Base-by-base conservation (phyloP, 2,329 filamentous ascomycete species). In the Dactylellina leptospora region DNA sequence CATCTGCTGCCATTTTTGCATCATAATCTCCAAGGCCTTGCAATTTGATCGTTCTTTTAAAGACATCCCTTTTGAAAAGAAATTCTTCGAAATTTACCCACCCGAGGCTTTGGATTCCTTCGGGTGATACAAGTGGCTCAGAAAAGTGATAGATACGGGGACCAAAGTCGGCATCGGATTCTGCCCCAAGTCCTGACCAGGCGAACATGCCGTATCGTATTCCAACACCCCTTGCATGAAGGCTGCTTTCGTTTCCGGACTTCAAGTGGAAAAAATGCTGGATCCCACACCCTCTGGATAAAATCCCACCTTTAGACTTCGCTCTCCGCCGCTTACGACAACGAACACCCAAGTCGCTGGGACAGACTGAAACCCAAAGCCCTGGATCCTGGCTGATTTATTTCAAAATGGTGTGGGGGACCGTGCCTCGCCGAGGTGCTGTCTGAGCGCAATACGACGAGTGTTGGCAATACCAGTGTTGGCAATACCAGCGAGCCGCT, bases 291-390 rank as follows among this genome's bases (percentile, higher is more conserved):
- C 59, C 59, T 62, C 47, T 28, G 42, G 42, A 5, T 45, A 45
- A 22, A 45, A n/a, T 25, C 47, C 18, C 2, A 18, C 9, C n/a
- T 25, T 10, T 47, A n/a, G 9, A 22, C n/a, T 36, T 38, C 47
- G 27, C 22, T 50, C 22, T 20, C 47, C 47, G 16, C 47, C 30
- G 33, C 30, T 40, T 51, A 45, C 55, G 42, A 38, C 30, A 42
- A 13, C 36, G 45, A 59, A 68, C 50, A 58, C 66, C 66, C 66
- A 71, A 63, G 45, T 54, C 45, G 40, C 44, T 63, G 66, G 66
- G 25, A 62, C 50, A 71, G 30, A 42, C 47, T 36, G 53, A 59
- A 58, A 58, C 58, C 58, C 56, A 55, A 36, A 16, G 44, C 60
- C 51, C 38, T 53, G 58, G 58, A 71, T 70, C 66, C 58, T 40